Base-by-base conservation (phyloP, 371 early-diverging fungal genomes). In the Rhizopus delemar region DNA sequence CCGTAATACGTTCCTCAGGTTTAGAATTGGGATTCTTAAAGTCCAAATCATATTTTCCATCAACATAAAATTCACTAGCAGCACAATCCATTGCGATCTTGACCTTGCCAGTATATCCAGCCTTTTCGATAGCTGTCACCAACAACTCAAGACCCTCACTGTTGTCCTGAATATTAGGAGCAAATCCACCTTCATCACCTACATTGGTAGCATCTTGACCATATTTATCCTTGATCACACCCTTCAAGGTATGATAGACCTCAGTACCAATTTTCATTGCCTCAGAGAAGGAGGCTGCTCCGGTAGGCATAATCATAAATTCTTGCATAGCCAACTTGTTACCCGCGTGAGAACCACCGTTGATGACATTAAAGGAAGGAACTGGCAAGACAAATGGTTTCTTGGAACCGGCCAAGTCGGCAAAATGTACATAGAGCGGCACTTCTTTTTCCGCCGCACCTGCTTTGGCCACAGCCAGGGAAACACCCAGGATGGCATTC, bases 181-280 rank as follows among this genome's bases (percentile, higher is more conserved):
- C 99, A 78, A 99, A 99, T 65, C 99, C 99, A 74, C 99, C 99
- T 84, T 99, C 99, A 74, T 99, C 99, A 74, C 99, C 99, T 61
- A 99, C 99, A 75, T 95, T 95, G 82, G 95, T 97, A 68, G 96
- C 94, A 75, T 97, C 98, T 74, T 91, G 93, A 58, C 99, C 98
- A 81, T 98, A 99, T 88, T 98, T 94, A 75, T 85, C 80, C 89
- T 96, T 96, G 87, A 99, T 97, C 63, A 95, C 94, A 16, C 74
- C 57, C 87, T 98, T 98, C 59, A 99, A 84, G 71, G 83, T 71
- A 82, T 96, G 94, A 87, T 99, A 99, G 64, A 98, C 96, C 82
- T 97, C 97, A 46, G 91, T 85, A 52, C 98, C 98, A 38, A 97
- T 97, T 86, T 91, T 90, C 96, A 98, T 95, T 69, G 98, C 98